These are phyloP conservation scores for Boeremia lycopersici DNA, from an alignment of 2,329 filamentous ascomycete genomes.

Conservation along the genomic window DNA sequence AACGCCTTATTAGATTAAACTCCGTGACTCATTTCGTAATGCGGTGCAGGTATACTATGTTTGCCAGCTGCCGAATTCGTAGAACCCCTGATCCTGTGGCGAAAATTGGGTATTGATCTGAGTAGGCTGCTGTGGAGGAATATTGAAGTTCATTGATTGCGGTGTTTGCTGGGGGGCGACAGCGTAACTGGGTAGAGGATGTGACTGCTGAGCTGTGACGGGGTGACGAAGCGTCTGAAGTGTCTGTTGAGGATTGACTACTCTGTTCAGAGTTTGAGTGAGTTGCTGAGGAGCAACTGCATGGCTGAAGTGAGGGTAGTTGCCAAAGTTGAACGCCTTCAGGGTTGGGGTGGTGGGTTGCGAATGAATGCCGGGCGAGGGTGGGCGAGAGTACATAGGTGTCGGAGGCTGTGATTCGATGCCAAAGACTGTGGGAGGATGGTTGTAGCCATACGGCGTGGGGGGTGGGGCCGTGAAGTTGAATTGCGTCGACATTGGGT, in stretches of 20 bases:
- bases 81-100: slow-evolving; percentile 9
- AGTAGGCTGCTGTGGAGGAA: slow-evolving; percentile 9
- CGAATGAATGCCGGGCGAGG: slow-evolving; percentile 28
- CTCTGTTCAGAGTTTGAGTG: slow-evolving; percentile 17
- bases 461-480: slow-evolving; percentile 12
- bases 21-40: slow-evolving; percentile 8
- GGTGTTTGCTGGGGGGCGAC: slow-evolving; percentile 12
- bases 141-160: slow-evolving; percentile 11
- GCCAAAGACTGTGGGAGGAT: slow-evolving; percentile 29
- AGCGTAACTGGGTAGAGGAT: slow-evolving; percentile 11
- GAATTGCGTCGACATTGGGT: slow-evolving; percentile 17
- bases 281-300: slow-evolving; percentile 18
- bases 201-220: slow-evolving; percentile 15
- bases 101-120: slow-evolving; percentile 15
- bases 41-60: neutral
- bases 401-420: slow-evolving; percentile 20
- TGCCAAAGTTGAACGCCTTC: slow-evolving; percentile 19
- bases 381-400: slow-evolving; percentile 14
- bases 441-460: slow-evolving; percentile 25
- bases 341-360: slow-evolving; percentile 36
- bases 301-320: slow-evolving; percentile 14
- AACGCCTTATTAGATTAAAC: slow-evolving; percentile 9
- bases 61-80: slow-evolving; percentile 14
- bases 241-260: slow-evolving; percentile 16
- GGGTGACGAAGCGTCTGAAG: slow-evolving; percentile 17